Evolutionary conservation across 805 yeast species (phyloP).

Genomic region (Pichia manshurica): DNA sequence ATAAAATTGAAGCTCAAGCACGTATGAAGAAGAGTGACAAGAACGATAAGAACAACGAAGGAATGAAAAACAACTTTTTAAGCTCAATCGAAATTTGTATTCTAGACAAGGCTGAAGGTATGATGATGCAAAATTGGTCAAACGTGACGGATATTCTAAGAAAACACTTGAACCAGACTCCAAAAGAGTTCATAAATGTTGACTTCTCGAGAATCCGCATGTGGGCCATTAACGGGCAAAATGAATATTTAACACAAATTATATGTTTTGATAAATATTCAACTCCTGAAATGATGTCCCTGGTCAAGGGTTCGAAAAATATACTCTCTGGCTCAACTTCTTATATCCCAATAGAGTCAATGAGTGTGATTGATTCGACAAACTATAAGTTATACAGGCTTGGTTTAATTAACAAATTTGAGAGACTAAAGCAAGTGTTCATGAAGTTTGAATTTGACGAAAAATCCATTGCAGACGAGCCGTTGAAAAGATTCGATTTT

Average conservation of each 20-base stretch:
- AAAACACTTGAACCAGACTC: constrained; percentile 68
- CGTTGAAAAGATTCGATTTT: constrained; percentile 76
- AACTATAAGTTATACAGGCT: constrained; percentile 36
- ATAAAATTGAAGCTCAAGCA: constrained; percentile 28
- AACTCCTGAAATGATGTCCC: constrained; percentile 76
- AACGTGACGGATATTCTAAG: constrained; percentile 64
- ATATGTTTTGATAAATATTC: constrained; percentile 67
- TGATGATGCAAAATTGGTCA: constrained; percentile 91
- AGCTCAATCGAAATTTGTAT: constrained; percentile 81
- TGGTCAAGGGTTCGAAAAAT: constrained; percentile 40
- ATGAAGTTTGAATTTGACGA: constrained; percentile 55
- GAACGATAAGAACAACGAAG: constrained; percentile 33
- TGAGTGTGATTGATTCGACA: constrained; percentile 46
- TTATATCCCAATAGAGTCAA: constrained; percentile 42
- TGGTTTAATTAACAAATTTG: constrained; percentile 29
- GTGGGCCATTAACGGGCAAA: constrained; percentile 88
- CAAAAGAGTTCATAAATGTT: constrained; percentile 61
- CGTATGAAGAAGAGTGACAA: constrained; percentile 1
- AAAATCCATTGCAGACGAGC: constrained; percentile 52
- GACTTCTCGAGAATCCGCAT: constrained; percentile 88
- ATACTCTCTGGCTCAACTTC: constrained; percentile 52
- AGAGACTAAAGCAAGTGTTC: constrained; percentile 62
- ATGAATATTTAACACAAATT: constrained; percentile 67
- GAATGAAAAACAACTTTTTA: constrained; percentile 66
- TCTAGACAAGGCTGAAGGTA: constrained; percentile 77